phyloP scores from a whole-genome alignment of 2,329 filamentous ascomycete species.

The Arthrobotrys pseudoclavata region DNA sequence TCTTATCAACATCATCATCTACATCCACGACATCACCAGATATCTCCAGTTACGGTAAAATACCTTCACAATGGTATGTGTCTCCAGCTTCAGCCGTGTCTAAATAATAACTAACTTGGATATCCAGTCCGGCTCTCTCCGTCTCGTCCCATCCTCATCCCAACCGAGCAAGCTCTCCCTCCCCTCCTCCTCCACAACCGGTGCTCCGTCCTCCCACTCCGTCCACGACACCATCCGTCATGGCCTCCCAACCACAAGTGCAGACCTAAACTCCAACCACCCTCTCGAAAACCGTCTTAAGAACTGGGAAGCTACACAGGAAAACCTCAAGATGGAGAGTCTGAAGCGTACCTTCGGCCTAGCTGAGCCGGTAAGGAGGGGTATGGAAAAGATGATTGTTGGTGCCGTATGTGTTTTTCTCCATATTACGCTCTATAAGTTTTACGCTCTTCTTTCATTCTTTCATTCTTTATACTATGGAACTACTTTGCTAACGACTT shows the following conservation, averaged over 20 bases:
- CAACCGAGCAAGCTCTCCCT: conserved; percentile 78
- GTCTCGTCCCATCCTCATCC: conserved; percentile 80
- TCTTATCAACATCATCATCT: conserved; percentile 15
- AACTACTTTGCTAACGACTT: conserved; percentile 5
- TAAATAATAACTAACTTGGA: conserved; percentile 35
- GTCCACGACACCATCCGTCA: conserved; percentile 92
- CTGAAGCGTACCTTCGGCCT: conserved; percentile 90
- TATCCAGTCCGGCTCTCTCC: conserved; percentile 77
- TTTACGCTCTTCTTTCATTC: not conserved
- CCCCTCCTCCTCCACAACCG: conserved; percentile 72
- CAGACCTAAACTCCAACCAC: conserved; percentile 78
- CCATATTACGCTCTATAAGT: not conserved
- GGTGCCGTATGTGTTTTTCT: conserved; percentile 59
- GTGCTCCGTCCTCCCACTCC: conserved; percentile 90
- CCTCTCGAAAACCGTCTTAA: conserved; percentile 91
- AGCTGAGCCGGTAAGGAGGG: conserved; percentile 89
- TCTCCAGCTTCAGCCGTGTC: not conserved
- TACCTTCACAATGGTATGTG: conserved; percentile 37
- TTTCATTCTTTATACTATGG: not conserved
- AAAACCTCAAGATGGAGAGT: conserved; percentile 86
- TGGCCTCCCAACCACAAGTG: conserved; percentile 74
- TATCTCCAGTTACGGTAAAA: not conserved
- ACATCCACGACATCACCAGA: conserved; percentile 16
- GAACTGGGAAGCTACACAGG: conserved; percentile 91
- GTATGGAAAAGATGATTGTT: conserved; percentile 95